Base-by-base conservation (phyloP, 768 basidiomycete species). In the Ramaria sp. region DNA sequence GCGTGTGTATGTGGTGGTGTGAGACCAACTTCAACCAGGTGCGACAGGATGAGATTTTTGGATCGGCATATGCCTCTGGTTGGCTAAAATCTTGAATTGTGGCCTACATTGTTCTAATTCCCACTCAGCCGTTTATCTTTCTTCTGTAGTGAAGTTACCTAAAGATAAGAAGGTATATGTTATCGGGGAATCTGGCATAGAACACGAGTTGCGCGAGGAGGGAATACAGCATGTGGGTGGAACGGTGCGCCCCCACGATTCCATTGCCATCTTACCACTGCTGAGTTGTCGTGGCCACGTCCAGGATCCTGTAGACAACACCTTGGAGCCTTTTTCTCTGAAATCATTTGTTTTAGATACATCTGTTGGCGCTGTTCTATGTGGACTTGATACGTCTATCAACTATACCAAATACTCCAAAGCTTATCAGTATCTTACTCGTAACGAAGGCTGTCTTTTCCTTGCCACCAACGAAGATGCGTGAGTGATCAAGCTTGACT, bases 361-460 rank as follows among this genome's bases (percentile, higher is more conserved):
- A 7, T 72, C 78, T 52, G 83, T 99, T 51, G 87, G 79, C n/a
- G 94, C 90, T 10, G 95, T 99, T 13, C 75, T 98, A n/a, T 94
- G 92, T 67, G 95, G 95, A 1, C 79, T 94, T 24, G 95, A 97
- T 70, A 78, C 78, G 22, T 74, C 76, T 62, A 77, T 96, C 67
- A 96, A 91, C 71, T 99, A 98, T 73, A 91, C 88, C 54, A 99
- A 99, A 72, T 74, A 91, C 53, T 88, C 86, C 11, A 95, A 92
- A 70, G 96, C 92, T 4, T 91, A 89, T 71, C 83, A 87, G 65
- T 95, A 94, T 70, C 77, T 98, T 51, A 83, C 79, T 41, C 79
- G 82, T n/a, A 86, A 90, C 70, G 78, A 82, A 19, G 83, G 72
- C 20, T 91, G 89, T 64, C 78, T 77, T 37, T 97, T 98, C 71